phyloP scores from a whole-genome alignment of 768 basidiomycete species.

The Galerina sulciceps region DNA sequence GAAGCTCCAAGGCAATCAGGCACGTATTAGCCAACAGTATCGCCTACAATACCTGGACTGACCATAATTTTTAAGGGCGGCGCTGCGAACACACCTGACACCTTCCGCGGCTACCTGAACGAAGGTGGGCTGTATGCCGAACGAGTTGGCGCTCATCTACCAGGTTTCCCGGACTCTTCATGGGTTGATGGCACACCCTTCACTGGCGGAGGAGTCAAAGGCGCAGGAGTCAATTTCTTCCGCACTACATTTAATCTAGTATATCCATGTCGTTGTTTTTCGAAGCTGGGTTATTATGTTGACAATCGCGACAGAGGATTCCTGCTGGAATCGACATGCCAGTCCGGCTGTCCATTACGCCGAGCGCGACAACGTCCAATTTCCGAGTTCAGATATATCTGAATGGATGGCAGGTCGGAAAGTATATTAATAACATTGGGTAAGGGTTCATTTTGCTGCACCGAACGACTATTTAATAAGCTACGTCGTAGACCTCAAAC shows the following conservation, averaged over 20 bases:
- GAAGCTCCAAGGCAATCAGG: constrained; percentile 75
- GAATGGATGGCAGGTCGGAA: constrained; percentile 56
- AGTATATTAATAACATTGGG: constrained; percentile 57
- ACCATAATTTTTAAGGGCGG: constrained; percentile 9
- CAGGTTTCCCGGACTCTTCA: constrained; percentile 62
- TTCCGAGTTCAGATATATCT: constrained; percentile 53
- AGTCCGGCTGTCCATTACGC: constrained; percentile 48
- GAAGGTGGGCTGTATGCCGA: constrained; percentile 76
- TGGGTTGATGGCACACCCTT: constrained; percentile 61
- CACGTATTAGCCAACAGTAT: constrained; percentile 40
- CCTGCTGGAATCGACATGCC: constrained; percentile 47
- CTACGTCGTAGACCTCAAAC: constrained; percentile 41
- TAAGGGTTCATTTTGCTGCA: constrained; percentile 21
- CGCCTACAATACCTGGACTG: too few relatives aligned
- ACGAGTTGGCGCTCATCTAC: constrained; percentile 74
- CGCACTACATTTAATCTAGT: constrained; percentile 71
- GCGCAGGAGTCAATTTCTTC: constrained; percentile 81
- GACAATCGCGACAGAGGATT: constrained; percentile 36
- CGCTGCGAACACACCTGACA: constrained; percentile 23
- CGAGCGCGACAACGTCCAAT: constrained; percentile 46
- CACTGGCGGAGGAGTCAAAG: constrained; percentile 57
- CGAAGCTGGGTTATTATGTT: constrained; percentile 40
- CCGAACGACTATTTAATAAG: neutral
- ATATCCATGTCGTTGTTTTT: constrained; percentile 3
- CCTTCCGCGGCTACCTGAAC: constrained; percentile 55